Conservation (phyloP, 305 asterid species). For the Rubia peregrina region DNA sequence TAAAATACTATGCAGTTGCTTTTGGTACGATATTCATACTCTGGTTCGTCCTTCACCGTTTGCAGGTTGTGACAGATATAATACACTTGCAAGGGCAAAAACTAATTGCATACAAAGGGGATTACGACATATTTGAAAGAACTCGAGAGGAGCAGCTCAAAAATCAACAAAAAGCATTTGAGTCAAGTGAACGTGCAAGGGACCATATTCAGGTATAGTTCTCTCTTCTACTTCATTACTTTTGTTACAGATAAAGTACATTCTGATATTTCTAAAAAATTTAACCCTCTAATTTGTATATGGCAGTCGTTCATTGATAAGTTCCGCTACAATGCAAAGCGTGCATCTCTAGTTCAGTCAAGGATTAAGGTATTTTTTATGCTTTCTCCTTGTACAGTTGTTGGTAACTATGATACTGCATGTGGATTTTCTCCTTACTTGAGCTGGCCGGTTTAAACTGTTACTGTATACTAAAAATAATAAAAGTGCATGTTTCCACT, state of each 20-base stretch:
- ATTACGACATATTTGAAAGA: conserved; percentile 91
- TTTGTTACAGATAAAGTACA: conserved; percentile 2
- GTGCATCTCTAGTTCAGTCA: conserved; percentile 98
- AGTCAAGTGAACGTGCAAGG: conserved; percentile 82
- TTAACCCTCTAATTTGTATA: conserved; percentile 15
- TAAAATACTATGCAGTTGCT: conserved; percentile 4
- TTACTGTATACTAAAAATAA: not conserved
- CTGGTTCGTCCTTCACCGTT: conserved; percentile 15
- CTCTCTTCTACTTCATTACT: conserved; percentile 7
- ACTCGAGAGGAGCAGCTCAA: conserved; percentile 86
- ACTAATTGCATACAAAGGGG: conserved; percentile 61
- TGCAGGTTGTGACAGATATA: conserved; percentile 94
- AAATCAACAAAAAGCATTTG: conserved; percentile 90
- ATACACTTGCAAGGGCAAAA: conserved; percentile 84
- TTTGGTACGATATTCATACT: conserved; percentile 3
- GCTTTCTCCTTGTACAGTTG: not conserved
- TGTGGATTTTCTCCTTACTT: not conserved
- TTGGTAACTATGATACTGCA: not conserved
- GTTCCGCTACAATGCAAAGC: conserved; percentile 97
- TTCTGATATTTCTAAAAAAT: not conserved
- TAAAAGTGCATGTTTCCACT: conserved; percentile 5
- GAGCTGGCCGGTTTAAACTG: not conserved
- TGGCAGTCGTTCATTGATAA: conserved; percentile 90
- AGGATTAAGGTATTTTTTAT: conserved; percentile 75
- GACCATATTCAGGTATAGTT: conserved; percentile 81